Conservation (phyloP, 2,329 filamentous ascomycete genomes). For the Epichloe sylvatica region DNA sequence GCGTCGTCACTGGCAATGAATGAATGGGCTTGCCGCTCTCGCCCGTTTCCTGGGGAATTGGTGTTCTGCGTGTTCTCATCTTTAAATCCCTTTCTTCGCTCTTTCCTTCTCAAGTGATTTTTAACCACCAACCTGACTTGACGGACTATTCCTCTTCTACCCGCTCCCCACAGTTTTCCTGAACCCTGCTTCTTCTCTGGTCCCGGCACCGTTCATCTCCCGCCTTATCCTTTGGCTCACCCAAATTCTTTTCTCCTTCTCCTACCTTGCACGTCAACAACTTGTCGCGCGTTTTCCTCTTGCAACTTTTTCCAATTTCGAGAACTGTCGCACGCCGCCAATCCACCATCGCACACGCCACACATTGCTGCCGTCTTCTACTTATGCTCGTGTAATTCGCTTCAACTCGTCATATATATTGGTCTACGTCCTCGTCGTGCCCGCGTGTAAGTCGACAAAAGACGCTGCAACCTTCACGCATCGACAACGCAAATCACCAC, state of each 20-base stretch:
- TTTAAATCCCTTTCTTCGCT: not conserved
- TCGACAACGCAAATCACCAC: slow-evolving; percentile 1
- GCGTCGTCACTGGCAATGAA: not conserved
- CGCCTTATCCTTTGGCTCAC: slow-evolving; percentile 7
- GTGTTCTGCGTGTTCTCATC: not conserved
- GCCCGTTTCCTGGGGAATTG: slow-evolving; percentile 3
- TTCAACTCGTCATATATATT: not conserved
- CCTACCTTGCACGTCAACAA: slow-evolving; percentile 14
- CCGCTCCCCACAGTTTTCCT: slow-evolving; percentile 9
- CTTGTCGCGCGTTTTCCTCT: slow-evolving; percentile 9
- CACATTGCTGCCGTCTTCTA: slow-evolving; percentile 2
- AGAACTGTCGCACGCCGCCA: slow-evolving; percentile 5
- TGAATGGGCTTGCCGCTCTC: slow-evolving; percentile 1
- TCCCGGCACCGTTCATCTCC: slow-evolving; percentile 9
- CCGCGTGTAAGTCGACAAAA: slow-evolving; percentile 20
- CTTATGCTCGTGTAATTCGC: not conserved
- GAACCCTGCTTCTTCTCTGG: slow-evolving; percentile 6
- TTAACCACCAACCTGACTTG: not conserved
- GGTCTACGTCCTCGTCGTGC: slow-evolving; percentile 7
- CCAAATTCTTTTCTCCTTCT: slow-evolving; percentile 14
- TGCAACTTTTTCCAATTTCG: slow-evolving; percentile 3
- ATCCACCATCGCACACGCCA: slow-evolving; percentile 6
- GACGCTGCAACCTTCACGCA: slow-evolving; percentile 4
- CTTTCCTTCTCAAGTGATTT: slow-evolving; percentile 1
- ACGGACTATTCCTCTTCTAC: slow-evolving; percentile 3